phyloP scores from a whole-genome alignment of 2,329 filamentous ascomycete genomes.

The Ambrosiella cleistominuta region DNA sequence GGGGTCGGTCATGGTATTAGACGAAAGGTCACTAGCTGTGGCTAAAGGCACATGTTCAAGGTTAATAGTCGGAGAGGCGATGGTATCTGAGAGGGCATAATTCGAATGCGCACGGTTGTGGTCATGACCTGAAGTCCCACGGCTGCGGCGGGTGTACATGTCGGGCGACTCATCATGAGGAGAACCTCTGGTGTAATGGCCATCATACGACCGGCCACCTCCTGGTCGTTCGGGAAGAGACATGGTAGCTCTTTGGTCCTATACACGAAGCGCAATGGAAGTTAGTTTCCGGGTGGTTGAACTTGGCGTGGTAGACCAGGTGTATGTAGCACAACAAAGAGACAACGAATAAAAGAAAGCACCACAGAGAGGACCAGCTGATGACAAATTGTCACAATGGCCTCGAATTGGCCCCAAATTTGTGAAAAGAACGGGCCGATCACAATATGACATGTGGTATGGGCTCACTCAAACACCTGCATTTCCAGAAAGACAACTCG shows the following conservation, averaged over 20 bases:
- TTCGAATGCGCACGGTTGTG: conserved; percentile 40
- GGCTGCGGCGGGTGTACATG: conserved; percentile 46
- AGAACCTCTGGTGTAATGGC: conserved; percentile 50
- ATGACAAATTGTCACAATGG: neutral
- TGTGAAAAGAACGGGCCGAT: neutral
- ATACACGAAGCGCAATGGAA: neutral
- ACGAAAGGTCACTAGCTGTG: conserved; percentile 21
- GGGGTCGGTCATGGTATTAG: conserved; percentile 13
- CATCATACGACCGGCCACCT: conserved; percentile 41
- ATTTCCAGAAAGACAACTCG: neutral
- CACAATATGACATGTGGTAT: neutral
- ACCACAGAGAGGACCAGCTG: neutral
- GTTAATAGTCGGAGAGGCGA: conserved; percentile 34
- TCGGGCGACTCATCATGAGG: conserved; percentile 50
- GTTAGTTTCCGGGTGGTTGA: conserved; percentile 3
- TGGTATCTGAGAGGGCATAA: conserved; percentile 41
- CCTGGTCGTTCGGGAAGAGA: conserved; percentile 48
- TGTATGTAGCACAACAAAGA: neutral
- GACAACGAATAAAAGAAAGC: neutral
- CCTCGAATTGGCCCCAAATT: neutral
- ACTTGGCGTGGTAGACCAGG: neutral
- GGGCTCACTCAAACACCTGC: neutral
- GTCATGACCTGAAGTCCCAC: conserved; percentile 23
- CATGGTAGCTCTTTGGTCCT: conserved; percentile 26
- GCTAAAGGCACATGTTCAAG: conserved; percentile 40